Base-by-base conservation (phyloP, 371 early-diverging fungal genomes). In the Umbelopsis sp. region DNA sequence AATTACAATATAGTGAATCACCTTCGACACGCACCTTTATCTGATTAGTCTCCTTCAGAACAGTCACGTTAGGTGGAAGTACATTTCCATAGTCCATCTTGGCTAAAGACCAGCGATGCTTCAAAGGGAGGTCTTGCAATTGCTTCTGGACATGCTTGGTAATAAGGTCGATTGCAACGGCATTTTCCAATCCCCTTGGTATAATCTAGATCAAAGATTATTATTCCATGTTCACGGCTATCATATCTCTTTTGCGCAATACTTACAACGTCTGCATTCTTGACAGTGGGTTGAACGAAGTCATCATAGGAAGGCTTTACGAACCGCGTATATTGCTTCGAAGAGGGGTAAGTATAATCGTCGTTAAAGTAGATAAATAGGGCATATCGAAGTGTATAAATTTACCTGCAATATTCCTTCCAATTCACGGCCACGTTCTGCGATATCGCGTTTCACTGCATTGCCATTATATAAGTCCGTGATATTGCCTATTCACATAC, bases 251-350 rank as follows among this genome's bases (percentile, higher is more conserved):
- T n/a, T 1, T n/a, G 70, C 25, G 46, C 32, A 5, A 50, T 14
- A 74, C 76, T 57, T 81, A 88, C 89, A 45, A 93, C 87, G 78
- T 97, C 98, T 20, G 97, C 96, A 69, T 90, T 88, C 69, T 88
- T 90, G 84, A 94, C 92, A 11, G 96, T 96, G 10, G 95, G 96
- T 51, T 89, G 87, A 63, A 97, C 92, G 72, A 90, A 90, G 44
- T 91, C 92, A 69, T 97, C 97, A 74, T 88, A 96, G 2, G 95
- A 85, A 0, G 97, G 96, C 77, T 97, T 97, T 63, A 97, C 98
- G 68, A 94, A 97, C 67, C 90, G 83, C 53, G 84, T 76, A 78
- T 97, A 97, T 88, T 96, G 95, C 80, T 84, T 70, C 29, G 7
- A 2, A 48, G 6, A 18, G 16, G 48, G 9, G n/a, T 29, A 22